Conservation (phyloP, 345 rosid genomes). For the Theobroma cacao region DNA sequence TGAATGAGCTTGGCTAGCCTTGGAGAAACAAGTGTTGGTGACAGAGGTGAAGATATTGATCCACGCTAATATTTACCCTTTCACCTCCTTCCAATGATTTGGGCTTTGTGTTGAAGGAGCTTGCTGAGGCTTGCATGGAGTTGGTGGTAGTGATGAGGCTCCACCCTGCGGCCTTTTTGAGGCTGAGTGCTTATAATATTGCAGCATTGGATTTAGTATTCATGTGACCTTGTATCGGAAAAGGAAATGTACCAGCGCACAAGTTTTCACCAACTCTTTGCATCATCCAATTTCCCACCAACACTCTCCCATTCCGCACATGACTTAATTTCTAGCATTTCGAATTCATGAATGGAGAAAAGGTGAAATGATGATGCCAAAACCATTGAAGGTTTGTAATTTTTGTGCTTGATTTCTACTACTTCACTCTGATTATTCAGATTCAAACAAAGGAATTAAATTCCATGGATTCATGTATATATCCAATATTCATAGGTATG, state of each 20-base stretch:
- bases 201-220: conserved; percentile 19
- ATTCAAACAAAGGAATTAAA: too few species aligned
- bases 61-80: conserved; percentile 5
- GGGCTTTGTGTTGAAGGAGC: conserved; percentile 25
- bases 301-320: not conserved
- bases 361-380: too few species aligned
- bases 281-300: not conserved
- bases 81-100: conserved; percentile 34
- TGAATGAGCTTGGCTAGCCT: conserved; percentile 28
- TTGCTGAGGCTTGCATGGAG: conserved; percentile 16
- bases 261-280: not conserved
- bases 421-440: too few species aligned
- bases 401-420: too few species aligned
- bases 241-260: not conserved
- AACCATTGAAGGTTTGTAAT: too few species aligned
- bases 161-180: too few species aligned
- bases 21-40: conserved; percentile 13
- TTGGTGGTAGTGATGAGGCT: not conserved
- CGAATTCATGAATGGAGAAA: too few species aligned
- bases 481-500: too few species aligned
- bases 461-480: too few species aligned
- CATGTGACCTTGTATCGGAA: conserved; percentile 25
- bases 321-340: too few species aligned
- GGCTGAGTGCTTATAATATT: conserved; percentile 18
- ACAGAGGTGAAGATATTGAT: conserved; percentile 26